These are phyloP conservation scores for Ceratocystis cacaofunesta DNA, from an alignment of 2,329 filamentous ascomycete genomes.

Conservation along the genomic window DNA sequence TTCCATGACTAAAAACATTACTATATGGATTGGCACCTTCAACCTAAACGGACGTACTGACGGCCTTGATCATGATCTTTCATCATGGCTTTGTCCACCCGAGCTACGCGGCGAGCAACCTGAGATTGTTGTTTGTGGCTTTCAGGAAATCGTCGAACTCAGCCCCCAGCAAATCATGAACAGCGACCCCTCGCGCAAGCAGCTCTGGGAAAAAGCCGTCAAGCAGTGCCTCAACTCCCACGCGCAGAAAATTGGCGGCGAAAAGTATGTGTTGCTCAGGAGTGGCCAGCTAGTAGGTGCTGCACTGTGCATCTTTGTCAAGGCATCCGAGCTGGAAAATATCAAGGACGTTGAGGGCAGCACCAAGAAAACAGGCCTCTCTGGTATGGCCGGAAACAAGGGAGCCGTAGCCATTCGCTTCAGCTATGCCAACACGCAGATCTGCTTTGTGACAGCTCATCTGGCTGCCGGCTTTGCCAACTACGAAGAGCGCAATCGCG, in stretches of 20 bases:
- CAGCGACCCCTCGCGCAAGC: slow-evolving; percentile 74
- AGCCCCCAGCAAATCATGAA: slow-evolving; percentile 99
- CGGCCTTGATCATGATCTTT: slow-evolving; percentile 65
- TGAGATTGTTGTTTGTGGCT: slow-evolving; percentile 78
- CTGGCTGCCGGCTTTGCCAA: slow-evolving; percentile 91
- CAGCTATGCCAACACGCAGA: slow-evolving; percentile 79
- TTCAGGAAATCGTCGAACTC: slow-evolving; percentile 96
- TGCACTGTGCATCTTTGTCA: slow-evolving; percentile 82
- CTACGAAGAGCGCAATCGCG: slow-evolving; percentile 87
- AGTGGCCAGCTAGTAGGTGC: slow-evolving; percentile 92
- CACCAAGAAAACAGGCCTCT: slow-evolving; percentile 88
- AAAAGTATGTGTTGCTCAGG: slow-evolving; percentile 76
- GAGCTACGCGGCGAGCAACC: slow-evolving; percentile 46
- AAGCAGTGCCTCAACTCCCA: slow-evolving; percentile 60
- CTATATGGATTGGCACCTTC: slow-evolving; percentile 73
- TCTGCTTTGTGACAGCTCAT: slow-evolving; percentile 95
- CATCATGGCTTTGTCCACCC: slow-evolving; percentile 67
- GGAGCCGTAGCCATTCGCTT: slow-evolving; percentile 92
- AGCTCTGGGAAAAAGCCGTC: slow-evolving; percentile 75
- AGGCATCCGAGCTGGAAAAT: slow-evolving; percentile 55
- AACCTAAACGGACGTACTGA: slow-evolving; percentile 82
- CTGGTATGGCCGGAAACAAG: slow-evolving; percentile 95
- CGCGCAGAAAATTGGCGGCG: slow-evolving; percentile 47
- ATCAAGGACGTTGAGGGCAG: slow-evolving; percentile 97
- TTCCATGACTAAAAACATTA: slow-evolving; percentile 57